Conservation (phyloP, 169 alveolate species). For the Cryptosporidium canis region DNA sequence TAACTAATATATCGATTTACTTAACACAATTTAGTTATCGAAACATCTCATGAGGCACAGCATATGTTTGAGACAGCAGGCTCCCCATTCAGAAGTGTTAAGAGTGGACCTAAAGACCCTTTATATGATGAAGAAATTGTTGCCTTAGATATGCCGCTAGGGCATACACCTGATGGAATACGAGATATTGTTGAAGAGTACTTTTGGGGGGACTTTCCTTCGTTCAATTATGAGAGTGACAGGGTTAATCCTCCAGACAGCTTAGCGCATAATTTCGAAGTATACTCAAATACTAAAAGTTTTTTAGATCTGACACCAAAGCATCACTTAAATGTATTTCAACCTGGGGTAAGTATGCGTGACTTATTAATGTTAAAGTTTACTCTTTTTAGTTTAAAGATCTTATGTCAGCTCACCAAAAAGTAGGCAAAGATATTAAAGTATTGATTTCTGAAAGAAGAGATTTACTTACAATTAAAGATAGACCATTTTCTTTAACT, state of each 20-base stretch:
- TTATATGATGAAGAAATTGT: conserved; percentile 45
- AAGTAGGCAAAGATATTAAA: background rate
- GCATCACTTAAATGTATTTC: background rate
- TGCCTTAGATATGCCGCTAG: conserved; percentile 58
- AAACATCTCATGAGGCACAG: conserved; percentile 46
- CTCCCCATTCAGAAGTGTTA: conserved; percentile 39
- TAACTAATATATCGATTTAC: background rate
- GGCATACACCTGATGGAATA: conserved; percentile 49
- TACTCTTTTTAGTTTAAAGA: conserved; percentile 27
- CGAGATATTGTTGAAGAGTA: conserved; percentile 60
- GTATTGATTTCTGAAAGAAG: conserved; percentile 39
- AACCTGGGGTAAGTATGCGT: conserved; percentile 23
- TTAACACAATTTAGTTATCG: conserved; percentile 19
- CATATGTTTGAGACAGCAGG: conserved; percentile 47
- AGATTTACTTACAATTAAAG: conserved; percentile 29
- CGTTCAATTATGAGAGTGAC: conserved; percentile 26
- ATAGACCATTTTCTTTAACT: conserved; percentile 51
- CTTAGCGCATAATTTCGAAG: conserved; percentile 17
- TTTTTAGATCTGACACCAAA: background rate
- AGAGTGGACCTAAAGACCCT: background rate
- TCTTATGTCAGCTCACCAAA: background rate
- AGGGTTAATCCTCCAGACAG: conserved; percentile 17
- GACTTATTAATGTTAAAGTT: background rate
- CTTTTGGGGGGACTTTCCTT: conserved; percentile 56
- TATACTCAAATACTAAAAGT: background rate